Evolutionary conservation across 768 basidiomycete genomes (phyloP), one percentile per base, ranked within the genome.

Genomic region (Mycena galericulata): DNA sequence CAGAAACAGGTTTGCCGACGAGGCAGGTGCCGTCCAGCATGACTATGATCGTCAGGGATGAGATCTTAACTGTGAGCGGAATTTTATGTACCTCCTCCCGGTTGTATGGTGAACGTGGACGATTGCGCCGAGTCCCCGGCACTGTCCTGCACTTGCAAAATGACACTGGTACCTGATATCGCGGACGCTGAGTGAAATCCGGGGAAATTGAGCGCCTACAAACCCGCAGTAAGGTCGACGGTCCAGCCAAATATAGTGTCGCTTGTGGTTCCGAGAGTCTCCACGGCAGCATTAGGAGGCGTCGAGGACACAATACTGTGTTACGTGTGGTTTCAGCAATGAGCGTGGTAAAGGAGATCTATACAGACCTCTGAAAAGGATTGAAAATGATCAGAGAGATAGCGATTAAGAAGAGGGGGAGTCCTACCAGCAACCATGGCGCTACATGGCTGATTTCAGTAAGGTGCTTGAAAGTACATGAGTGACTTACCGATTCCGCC

Each of bases 291-390:
- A 22, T 59, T 40, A 17, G 68, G 62, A 7, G 68, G 22, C 32
- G 56, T 6, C 4, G 57, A 56, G 26, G 56, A 59, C 26, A 64
- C 49, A 32, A 69, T 54, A n/a, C 68, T 69, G 24, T 11, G 55
- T 4, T 29, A 43, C 5, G 14, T 17, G 24, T 17, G 38, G 6
- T 18, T 36, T 32, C 10, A 11, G 11, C 22, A 36, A 14, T 6
- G 8, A 36, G 34, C 6, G 15, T 34, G 7, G 11, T 2, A 26
- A 9, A 32, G n/a, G n/a, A n/a, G n/a, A n/a, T 20, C 4, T 10
- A 38, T 49, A 40, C 58, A 24, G 17, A 67, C 66, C 58, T 67
- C 66, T 67, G 27, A 27, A 46, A 50, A n/a, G n/a, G n/a, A n/a
- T n/a, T n/a, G n/a, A n/a, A n/a, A n/a, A 46, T 4, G 3, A 56